A percentile compares a stretch with the other conserved stretches of the same genome.
Conservation (phyloP, 2,329 filamentous ascomycete species). For the Claviceps cyperi region DNA sequence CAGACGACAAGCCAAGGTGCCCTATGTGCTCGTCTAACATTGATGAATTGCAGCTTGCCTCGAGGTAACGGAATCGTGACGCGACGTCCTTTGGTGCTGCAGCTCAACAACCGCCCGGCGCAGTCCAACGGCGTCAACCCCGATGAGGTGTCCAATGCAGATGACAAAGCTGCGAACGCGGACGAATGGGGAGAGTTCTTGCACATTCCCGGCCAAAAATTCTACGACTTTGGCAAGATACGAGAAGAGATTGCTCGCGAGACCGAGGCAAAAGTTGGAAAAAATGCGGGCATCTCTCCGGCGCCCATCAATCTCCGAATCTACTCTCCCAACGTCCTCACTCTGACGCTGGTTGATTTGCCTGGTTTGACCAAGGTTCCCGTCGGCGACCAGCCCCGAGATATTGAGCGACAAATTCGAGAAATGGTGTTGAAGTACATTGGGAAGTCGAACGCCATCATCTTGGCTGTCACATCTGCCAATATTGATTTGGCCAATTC, state of each 20-base stretch:
- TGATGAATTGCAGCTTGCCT: constrained; percentile 52
- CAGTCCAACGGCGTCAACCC: constrained; percentile 61
- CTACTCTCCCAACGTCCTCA: constrained; percentile 96
- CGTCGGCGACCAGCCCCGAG: constrained; percentile 87
- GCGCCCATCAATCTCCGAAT: constrained; percentile 95
- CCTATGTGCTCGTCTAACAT: neutral
- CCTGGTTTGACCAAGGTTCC: constrained; percentile 94
- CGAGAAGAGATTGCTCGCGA: constrained; percentile 94
- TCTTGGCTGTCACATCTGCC: constrained; percentile 87
- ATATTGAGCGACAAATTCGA: constrained; percentile 91
- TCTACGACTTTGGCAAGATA: constrained; percentile 96
- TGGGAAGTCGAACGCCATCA: constrained; percentile 94
- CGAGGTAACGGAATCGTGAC: constrained; percentile 97
- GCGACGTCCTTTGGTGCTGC: constrained; percentile 84
- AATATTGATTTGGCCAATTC: constrained; percentile 99
- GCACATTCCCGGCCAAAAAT: constrained; percentile 94
- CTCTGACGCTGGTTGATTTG: constrained; percentile 88
- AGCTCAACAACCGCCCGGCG: constrained; percentile 83
- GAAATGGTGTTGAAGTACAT: constrained; percentile 99
- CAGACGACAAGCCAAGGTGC: neutral
- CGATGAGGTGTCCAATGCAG: constrained; percentile 48
- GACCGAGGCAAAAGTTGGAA: constrained; percentile 90
- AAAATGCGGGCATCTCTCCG: constrained; percentile 91
- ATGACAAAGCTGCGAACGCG: constrained; percentile 75
- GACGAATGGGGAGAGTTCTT: constrained; percentile 99